Base-by-base conservation (phyloP, 2,329 filamentous ascomycete species). In the Colletotrichum tropicale region DNA sequence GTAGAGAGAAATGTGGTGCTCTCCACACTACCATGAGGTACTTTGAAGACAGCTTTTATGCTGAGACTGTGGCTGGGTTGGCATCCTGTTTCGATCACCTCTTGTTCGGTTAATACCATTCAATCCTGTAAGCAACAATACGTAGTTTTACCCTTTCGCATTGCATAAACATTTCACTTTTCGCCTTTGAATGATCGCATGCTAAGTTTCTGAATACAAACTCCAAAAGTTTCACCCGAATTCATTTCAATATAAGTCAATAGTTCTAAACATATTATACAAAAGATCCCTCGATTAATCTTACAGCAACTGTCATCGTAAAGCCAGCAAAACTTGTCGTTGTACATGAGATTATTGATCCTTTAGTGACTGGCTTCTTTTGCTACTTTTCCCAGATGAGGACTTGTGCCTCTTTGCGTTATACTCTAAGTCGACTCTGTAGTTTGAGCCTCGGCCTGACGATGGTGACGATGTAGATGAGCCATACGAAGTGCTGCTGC, bases 361-460 rank as follows among this genome's bases (percentile, higher is more conserved):
- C 71, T 43, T 78, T 70, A 12, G 62, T 21, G 15, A 74, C 61
- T 64, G 48, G 8, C 24, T 32, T 18, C 66, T 75, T 38, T 71
- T 76, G 16, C 36, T 66, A 16, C 36, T 32, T 18, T 76, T 76
- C 2, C 71, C 66, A 4, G 73, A 48, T 28, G 76, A 69, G 13
- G 76, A n/a, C 64, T 71, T 74, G 5, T 62, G 75, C 6, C 77
- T 77, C 32, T 78, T 81, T 38, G 80, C 78, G 30, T 80, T 77
- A 64, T 82, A 81, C 43, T 84, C 82, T 55, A 84, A 64, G 56
- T 80, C 81, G 32, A 81, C 78, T 32, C 78, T 80, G 72, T 82
- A 84, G 15, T 32, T 15, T 15, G 73, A 58, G 5, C 48, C 78
- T 64, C 61, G 79, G 77, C 55, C 77, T 77, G 77, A 78, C 75